Evolutionary conservation across 345 rosid genomes (phyloP).

Genomic region (Eucalyptus grandis): DNA sequence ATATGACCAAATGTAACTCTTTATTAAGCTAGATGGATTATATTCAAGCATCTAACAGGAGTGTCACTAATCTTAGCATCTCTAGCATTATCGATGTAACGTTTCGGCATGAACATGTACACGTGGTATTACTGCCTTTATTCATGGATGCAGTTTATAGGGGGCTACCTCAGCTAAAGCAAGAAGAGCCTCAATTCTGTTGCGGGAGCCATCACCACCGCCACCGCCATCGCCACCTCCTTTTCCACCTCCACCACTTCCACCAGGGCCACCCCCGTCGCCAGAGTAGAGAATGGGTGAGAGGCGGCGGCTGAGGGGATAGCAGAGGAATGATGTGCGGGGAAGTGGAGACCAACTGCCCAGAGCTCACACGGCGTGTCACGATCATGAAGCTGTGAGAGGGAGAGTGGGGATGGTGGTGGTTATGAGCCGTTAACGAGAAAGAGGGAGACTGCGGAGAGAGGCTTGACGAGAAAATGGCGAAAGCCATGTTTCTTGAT

Average conservation of each 20-base stretch:
- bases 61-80: background rate
- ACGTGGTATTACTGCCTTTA: background rate
- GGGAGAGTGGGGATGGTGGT: background rate
- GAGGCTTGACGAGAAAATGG: slow-evolving; percentile 9
- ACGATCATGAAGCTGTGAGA: background rate
- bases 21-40: background rate
- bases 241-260: background rate
- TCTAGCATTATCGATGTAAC: background rate
- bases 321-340: background rate
- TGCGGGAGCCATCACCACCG: slow-evolving; percentile 15
- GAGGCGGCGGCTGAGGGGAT: background rate
- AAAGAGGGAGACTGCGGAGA: background rate
- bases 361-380: background rate
- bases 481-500: slow-evolving; percentile 10
- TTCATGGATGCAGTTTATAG: background rate
- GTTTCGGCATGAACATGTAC: background rate
- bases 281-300: slow-evolving; percentile 3
- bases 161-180: slow-evolving; percentile 30
- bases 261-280: slow-evolving; percentile 6
- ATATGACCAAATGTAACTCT: background rate
- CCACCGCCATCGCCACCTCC: slow-evolving; percentile 9
- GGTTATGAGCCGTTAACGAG: background rate
- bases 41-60: background rate
- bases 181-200: slow-evolving; percentile 28
- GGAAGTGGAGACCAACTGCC: background rate